These are phyloP conservation scores for Auricularia sp. DNA, from an alignment of 768 basidiomycete species.

Conservation along the genomic window DNA sequence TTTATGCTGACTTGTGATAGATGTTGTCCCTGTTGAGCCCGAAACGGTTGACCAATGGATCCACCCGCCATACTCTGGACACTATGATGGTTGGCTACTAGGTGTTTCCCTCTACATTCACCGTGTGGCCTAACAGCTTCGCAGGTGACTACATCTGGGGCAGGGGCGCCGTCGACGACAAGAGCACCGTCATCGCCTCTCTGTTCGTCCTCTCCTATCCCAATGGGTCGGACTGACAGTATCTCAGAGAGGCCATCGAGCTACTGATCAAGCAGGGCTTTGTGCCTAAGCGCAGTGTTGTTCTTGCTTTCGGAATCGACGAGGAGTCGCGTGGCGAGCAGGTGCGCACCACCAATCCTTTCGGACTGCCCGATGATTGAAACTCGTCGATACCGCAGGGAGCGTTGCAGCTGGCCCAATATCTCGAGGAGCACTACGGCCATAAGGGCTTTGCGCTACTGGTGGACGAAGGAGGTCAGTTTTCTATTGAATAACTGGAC, in stretches of 20 bases:
- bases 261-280: slow-evolving; percentile 53
- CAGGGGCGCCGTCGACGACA: slow-evolving; percentile 65
- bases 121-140: slow-evolving; percentile 7
- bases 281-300: slow-evolving; percentile 51
- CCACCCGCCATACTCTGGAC: slow-evolving; percentile 22
- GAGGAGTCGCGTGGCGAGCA: slow-evolving; percentile 54
- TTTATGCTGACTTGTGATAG: background rate
- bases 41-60: slow-evolving; percentile 31
- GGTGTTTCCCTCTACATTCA: background rate
- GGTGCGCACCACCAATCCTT: slow-evolving; percentile 19
- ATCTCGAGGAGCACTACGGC: slow-evolving; percentile 55
- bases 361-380: background rate
- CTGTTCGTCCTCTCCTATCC: slow-evolving; percentile 29
- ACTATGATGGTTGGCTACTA: slow-evolving; percentile 8
- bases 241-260: slow-evolving; percentile 44
- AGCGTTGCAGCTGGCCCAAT: slow-evolving; percentile 29
- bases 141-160: slow-evolving; percentile 62
- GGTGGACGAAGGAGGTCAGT: slow-evolving; percentile 78
- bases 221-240: background rate
- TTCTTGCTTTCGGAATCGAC: slow-evolving; percentile 61
- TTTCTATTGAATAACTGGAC: slow-evolving; percentile 4
- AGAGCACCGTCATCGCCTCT: slow-evolving; percentile 60
- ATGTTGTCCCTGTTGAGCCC: slow-evolving; percentile 25
- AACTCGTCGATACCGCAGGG: slow-evolving; percentile 23
- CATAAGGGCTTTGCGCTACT: slow-evolving; percentile 63